Base-by-base conservation (phyloP, 345 rosid genomes). In the Cardiospermum halicacabum region DNA sequence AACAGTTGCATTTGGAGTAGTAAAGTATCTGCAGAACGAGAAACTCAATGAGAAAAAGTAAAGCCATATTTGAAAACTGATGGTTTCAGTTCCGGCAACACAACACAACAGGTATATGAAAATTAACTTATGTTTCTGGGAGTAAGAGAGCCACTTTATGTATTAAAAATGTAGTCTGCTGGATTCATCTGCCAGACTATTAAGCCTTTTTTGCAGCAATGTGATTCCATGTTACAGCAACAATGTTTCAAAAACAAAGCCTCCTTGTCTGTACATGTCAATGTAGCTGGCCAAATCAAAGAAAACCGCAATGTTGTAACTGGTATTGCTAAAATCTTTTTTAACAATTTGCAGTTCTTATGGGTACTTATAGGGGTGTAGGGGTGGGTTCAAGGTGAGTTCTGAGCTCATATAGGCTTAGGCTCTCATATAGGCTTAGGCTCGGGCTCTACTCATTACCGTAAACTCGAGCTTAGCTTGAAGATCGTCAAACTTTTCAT, bases 1-100 rank as follows among this genome's bases (percentile, higher is more conserved):
- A 62, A 88, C 96, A 48, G 85, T 81, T 57, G 75, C 77, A 19
- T 86, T 84, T 57, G 99, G 99, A 49, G 89, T 85, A 40, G 32
- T 77, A 5, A 90, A 87, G 86, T 90, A 90, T 74, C 71, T 90
- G 70, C 89, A 86, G 74, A 90, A 90, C 60, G 96, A 90, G 82
- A 77, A 81, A 18, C 77, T 84, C 49, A 80, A 87, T 22, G 87
- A 67, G 61, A 74, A 75, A 72, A 81, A 85, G 21, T 85, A 81
- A 82, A 58, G 11, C 48, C 39, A 18, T 43, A 25, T 27, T 18
- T n/a, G 27, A 34, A 64, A 26, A 51, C 31, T 47, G 59, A 49
- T 47, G 22, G 63, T 60, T 24, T 50, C 16, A 24, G 26, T 74
- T 69, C 66, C 53, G 36, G 53, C 34, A 62, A 59, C n/a, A n/a